Conservation (phyloP, 2,329 filamentous ascomycete species). For the Chaetomiaceae sp. region DNA sequence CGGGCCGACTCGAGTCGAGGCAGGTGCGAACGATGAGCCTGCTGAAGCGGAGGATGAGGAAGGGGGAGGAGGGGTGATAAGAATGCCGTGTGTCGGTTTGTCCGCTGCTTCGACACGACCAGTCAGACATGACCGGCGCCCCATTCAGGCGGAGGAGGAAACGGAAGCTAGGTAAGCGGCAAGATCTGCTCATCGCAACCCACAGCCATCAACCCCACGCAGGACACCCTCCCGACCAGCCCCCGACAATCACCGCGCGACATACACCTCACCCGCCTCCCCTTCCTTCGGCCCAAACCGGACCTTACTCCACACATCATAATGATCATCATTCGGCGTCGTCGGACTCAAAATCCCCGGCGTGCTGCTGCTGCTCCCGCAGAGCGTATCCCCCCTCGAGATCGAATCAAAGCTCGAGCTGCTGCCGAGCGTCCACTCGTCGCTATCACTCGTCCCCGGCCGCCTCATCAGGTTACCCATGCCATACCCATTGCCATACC, state of each 20-base stretch:
- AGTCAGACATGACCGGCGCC: too few species aligned
- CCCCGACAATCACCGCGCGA: slow-evolving; percentile 32
- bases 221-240: too few species aligned
- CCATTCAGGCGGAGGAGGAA: too few species aligned
- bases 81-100: too few species aligned
- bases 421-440: slow-evolving; percentile 87
- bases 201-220: not conserved
- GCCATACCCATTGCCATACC: slow-evolving; percentile 43
- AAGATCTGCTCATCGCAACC: not conserved
- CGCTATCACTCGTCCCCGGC: slow-evolving; percentile 54
- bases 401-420: slow-evolving; percentile 63
- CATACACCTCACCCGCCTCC: slow-evolving; percentile 43
- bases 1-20: too few species aligned
- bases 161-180: not conserved
- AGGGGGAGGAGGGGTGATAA: too few species aligned
- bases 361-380: slow-evolving; percentile 44
- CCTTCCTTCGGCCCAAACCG: slow-evolving; percentile 36
- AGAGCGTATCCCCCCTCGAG: slow-evolving; percentile 37
- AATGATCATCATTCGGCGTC: slow-evolving; percentile 41
- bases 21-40: too few species aligned
- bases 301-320: slow-evolving; percentile 38
- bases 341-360: slow-evolving; percentile 49
- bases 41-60: too few species aligned
- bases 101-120: too few species aligned
- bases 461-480: slow-evolving; percentile 39